Evolutionary conservation across 768 basidiomycete species (phyloP).

Genomic region (Lactarius sp.): DNA sequence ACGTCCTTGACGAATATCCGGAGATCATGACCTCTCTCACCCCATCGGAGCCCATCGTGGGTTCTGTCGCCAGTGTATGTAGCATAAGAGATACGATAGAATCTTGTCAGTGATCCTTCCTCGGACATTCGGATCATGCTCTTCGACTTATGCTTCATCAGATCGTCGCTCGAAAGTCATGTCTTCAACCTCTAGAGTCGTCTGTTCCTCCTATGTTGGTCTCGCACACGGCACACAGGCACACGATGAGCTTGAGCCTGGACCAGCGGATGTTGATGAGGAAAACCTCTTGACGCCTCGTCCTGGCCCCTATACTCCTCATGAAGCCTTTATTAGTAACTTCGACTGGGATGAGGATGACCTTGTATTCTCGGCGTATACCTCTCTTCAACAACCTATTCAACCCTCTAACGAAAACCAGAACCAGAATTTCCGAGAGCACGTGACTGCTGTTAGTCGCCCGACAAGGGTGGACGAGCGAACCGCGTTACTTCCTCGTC

Average conservation of each 20-base stretch:
- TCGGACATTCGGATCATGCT: background rate
- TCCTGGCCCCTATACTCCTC: background rate
- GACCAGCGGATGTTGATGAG: constrained; percentile 5
- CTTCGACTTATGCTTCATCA: constrained; percentile 6
- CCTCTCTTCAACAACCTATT: background rate
- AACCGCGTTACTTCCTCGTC: constrained; percentile 8
- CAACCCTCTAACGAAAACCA: background rate
- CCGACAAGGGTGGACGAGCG: constrained; percentile 7
- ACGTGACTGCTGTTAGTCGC: background rate
- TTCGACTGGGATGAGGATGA: constrained; percentile 14
- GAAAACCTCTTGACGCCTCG: constrained; percentile 8
- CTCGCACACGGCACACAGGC: background rate
- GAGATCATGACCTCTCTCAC: constrained; percentile 8
- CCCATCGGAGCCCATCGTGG: constrained; percentile 5
- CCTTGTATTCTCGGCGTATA: background rate
- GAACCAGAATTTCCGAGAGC: background rate
- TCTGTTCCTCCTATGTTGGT: constrained; percentile 4
- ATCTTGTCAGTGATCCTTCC: constrained; percentile 9
- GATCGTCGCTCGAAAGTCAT: constrained; percentile 24
- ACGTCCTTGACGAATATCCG: constrained; percentile 7
- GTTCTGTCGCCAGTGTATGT: constrained; percentile 19
- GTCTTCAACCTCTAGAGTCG: constrained; percentile 4
- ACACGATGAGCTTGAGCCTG: background rate
- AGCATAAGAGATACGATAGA: constrained; percentile 24
- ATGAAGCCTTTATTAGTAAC: background rate